Percentiles rank a stretch among this genome's conserved stretches.
Evolutionary conservation across 768 basidiomycete species (phyloP).

Genomic region (Cystobasidium onofrii): DNA sequence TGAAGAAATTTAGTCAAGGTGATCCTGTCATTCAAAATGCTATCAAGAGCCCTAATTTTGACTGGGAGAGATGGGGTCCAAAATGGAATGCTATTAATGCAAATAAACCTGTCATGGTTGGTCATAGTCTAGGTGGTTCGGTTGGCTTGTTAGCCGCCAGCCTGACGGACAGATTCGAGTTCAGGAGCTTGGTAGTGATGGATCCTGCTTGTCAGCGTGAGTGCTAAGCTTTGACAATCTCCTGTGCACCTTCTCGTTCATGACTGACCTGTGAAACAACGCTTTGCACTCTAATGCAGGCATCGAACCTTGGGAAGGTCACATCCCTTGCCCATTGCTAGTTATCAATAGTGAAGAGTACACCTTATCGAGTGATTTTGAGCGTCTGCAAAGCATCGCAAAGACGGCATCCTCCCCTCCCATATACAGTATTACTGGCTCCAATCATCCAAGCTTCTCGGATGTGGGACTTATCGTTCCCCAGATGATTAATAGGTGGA

Average conservation of each 20-base stretch:
- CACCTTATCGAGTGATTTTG: conserved; percentile 26
- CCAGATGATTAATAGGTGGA: conserved; percentile 24
- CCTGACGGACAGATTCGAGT: conserved; percentile 3
- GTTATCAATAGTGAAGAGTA: conserved; percentile 46
- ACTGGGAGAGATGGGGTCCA: conserved; percentile 47
- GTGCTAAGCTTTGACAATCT: conserved; percentile 15
- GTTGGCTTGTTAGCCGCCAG: conserved; percentile 25
- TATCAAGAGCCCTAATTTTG: conserved; percentile 49
- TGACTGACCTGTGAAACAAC: too few relatives aligned
- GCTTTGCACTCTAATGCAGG: conserved; percentile 24
- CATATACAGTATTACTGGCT: conserved; percentile 33
- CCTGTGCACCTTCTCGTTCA: too few relatives aligned
- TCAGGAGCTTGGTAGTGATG: conserved; percentile 10
- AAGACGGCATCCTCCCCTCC: background rate
- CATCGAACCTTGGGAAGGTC: conserved; percentile 25
- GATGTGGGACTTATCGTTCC: conserved; percentile 39
- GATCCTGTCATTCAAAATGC: conserved; percentile 46
- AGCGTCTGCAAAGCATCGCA: background rate
- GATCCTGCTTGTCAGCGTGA: conserved; percentile 31
- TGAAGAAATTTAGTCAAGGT: conserved; percentile 53
- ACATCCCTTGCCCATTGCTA: conserved; percentile 41
- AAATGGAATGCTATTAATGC: conserved; percentile 38
- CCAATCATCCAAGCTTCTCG: conserved; percentile 39
- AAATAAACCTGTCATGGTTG: conserved; percentile 26
- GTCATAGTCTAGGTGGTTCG: conserved; percentile 32